These are phyloP conservation scores for Trichosporon sp. DNA, from an alignment of 1,284 basidiomycete genomes.

Conservation along the genomic window DNA sequence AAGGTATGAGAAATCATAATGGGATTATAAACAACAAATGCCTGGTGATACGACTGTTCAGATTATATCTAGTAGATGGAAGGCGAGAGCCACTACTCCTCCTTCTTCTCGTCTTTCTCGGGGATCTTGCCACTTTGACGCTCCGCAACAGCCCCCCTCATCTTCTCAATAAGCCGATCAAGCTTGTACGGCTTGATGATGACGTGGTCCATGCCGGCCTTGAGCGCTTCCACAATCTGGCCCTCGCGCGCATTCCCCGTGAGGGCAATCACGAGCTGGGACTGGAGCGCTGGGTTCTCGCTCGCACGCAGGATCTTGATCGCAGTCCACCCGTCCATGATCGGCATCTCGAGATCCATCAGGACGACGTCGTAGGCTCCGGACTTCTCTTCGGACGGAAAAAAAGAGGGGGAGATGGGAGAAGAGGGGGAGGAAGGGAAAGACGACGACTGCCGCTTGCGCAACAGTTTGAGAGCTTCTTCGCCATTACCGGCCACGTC, in stretches of 20 bases:
- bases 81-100: no score
- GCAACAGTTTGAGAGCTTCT: conserved; percentile 46
- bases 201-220: conserved; percentile 40
- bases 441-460: conserved; percentile 21
- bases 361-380: conserved; percentile 34
- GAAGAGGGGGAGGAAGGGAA: neutral
- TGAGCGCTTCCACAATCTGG: conserved; percentile 44
- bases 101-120: no score
- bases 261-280: conserved; percentile 48
- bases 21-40: no score
- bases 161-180: conserved; percentile 29
- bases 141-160: conserved; percentile 21
- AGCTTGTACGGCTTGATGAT: conserved; percentile 39
- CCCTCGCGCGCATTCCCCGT: conserved; percentile 50
- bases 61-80: neutral
- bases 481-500: conserved; percentile 51
- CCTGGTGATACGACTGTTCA: neutral
- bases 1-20: no score
- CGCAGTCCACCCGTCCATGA: conserved; percentile 55
- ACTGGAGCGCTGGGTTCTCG: conserved; percentile 33
- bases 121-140: neutral
- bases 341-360: conserved; percentile 46
- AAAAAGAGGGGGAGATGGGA: no score
- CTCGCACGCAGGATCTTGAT: conserved; percentile 45
- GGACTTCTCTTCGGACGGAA: no score